Conservation (phyloP, 2,329 filamentous ascomycete species). For the Monosporascus sp. region DNA sequence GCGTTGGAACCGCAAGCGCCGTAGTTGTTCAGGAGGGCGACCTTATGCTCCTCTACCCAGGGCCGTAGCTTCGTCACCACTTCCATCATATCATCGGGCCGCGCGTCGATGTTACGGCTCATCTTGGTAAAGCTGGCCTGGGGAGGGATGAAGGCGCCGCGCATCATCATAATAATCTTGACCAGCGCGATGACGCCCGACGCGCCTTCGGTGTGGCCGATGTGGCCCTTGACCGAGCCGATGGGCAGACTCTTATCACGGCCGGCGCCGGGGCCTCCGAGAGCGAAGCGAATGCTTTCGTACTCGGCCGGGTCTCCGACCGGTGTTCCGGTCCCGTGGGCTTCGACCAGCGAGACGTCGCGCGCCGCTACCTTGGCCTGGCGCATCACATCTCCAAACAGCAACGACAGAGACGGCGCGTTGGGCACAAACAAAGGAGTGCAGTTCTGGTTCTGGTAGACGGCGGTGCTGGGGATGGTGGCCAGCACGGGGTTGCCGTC, state of each 20-base stretch:
- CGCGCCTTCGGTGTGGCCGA: no score
- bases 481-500: slow-evolving; percentile 42
- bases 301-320: slow-evolving; percentile 28
- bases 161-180: no score
- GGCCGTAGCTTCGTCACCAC: slow-evolving; percentile 10
- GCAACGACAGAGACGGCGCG: slow-evolving; percentile 20
- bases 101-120: slow-evolving; percentile 12
- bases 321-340: slow-evolving; percentile 39
- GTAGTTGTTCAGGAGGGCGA: slow-evolving; percentile 30
- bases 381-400: slow-evolving; percentile 27
- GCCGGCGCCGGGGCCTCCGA: no score
- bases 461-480: slow-evolving; percentile 31
- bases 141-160: no score
- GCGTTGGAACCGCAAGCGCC: slow-evolving; percentile 30
- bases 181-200: no score
- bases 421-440: slow-evolving; percentile 37
- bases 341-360: slow-evolving; percentile 28
- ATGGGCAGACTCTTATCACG: no score
- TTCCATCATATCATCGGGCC: slow-evolving; percentile 13
- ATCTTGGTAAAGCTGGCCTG: no score
- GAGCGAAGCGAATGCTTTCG: no score
- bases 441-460: slow-evolving; percentile 37
- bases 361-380: slow-evolving; percentile 16
- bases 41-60: no score
- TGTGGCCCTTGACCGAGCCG: no score